These are phyloP conservation scores for Alternaria triticimaculans DNA, from an alignment of 2,329 filamentous ascomycete genomes.

Conservation along the genomic window DNA sequence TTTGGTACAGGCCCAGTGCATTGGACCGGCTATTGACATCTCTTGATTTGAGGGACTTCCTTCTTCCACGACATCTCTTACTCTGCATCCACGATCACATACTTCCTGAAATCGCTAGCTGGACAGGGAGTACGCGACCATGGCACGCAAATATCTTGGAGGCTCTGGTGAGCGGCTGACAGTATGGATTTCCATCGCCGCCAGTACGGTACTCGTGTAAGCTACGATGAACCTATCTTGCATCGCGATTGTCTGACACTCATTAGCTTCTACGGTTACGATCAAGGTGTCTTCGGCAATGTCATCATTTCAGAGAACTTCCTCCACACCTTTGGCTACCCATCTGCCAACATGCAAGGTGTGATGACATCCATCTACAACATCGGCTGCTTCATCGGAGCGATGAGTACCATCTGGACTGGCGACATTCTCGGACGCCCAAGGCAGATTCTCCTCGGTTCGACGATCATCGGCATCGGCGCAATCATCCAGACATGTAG, in stretches of 20 bases:
- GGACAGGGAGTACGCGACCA: constrained; percentile 11
- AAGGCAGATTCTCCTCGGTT: constrained; percentile 65
- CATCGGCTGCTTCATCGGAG: constrained; percentile 55
- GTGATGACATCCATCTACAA: constrained; percentile 52
- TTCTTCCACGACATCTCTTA: neutral
- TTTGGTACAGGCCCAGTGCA: constrained; percentile 9
- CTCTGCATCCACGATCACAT: neutral
- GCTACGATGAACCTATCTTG: neutral
- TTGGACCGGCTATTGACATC: neutral
- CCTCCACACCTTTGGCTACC: constrained; percentile 35
- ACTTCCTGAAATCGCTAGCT: neutral
- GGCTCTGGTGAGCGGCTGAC: constrained; percentile 60
- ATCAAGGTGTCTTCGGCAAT: constrained; percentile 46
- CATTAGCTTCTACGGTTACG: constrained; percentile 53
- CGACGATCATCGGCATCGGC: constrained; percentile 48
- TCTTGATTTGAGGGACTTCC: neutral
- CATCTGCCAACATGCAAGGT: constrained; percentile 45
- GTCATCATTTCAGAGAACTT: constrained; percentile 45
- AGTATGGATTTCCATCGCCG: constrained; percentile 60
- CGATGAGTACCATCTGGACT: constrained; percentile 52
- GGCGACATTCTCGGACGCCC: constrained; percentile 67
- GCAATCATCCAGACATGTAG: constrained; percentile 48
- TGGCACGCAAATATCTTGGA: constrained; percentile 59
- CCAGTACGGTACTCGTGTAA: constrained; percentile 56
- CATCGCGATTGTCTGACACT: neutral